Conservation (phyloP, 2,329 filamentous ascomycete genomes). For the Catunica adiposa region DNA sequence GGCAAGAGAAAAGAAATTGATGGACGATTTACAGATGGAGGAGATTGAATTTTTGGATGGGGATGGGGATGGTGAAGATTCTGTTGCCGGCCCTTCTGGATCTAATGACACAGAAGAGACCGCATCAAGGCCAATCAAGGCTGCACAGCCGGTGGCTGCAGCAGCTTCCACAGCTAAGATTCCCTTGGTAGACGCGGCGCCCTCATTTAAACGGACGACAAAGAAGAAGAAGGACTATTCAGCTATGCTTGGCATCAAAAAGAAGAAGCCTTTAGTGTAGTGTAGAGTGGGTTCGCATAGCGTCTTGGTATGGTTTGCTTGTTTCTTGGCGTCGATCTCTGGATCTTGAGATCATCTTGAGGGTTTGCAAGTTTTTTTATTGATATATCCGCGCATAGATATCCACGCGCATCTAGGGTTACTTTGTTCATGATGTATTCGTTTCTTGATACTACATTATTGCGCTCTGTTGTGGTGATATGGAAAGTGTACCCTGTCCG, state of each 20-base stretch:
- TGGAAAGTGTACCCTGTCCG: no score
- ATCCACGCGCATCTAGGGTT: no score
- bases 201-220: constrained; percentile 50
- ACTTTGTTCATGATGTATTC: no score
- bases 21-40: constrained; percentile 32
- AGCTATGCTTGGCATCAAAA: constrained; percentile 70
- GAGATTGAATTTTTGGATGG: constrained; percentile 16
- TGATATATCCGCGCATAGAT: no score
- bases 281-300: no score
- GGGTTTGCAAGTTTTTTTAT: neutral
- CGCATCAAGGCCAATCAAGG: neutral
- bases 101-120: constrained; percentile 4
- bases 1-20: constrained; percentile 35
- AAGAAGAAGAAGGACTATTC: constrained; percentile 80
- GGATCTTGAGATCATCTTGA: neutral
- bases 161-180: constrained; percentile 16
- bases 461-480: no score
- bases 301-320: neutral
- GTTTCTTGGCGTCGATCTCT: neutral
- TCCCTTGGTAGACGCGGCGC: constrained; percentile 13
- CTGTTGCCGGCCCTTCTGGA: no score
- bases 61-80: neutral
- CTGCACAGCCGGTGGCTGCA: neutral
- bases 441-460: no score
- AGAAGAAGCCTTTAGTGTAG: constrained; percentile 48